Percentiles rank a stretch among this genome's conserved stretches.
Conservation (phyloP, 768 basidiomycete genomes). For the Kwoniella bestiolae region DNA sequence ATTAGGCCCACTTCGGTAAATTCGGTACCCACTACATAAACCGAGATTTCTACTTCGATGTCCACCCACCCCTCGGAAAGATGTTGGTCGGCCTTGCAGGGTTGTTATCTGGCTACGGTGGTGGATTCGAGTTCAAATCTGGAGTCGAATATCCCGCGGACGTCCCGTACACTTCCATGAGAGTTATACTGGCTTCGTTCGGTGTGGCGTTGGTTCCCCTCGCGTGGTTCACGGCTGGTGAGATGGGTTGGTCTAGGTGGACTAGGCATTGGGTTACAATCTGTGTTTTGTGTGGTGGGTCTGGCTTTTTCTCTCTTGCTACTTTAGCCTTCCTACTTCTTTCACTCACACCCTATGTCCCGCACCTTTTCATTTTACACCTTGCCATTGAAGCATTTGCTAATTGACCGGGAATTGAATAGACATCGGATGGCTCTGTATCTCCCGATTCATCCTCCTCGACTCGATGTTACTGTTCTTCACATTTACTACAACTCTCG, state of each 20-base stretch:
- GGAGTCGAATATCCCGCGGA: conserved; percentile 78
- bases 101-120: conserved; percentile 86
- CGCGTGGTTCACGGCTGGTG: conserved; percentile 94
- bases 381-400: not conserved
- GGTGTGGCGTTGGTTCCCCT: conserved; percentile 95
- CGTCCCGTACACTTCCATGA: conserved; percentile 93
- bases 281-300: conserved; percentile 88
- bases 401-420: not conserved
- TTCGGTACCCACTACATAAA: conserved; percentile 98
- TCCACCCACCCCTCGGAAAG: conserved; percentile 97
- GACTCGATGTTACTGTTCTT: conserved; percentile 99
- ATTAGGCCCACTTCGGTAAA: conserved; percentile 92
- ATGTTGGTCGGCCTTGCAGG: conserved; percentile 97
- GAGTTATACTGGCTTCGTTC: conserved; percentile 90
- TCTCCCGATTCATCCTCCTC: conserved; percentile 94
- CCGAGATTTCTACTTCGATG: conserved; percentile 98
- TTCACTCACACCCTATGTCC: too few species aligned
- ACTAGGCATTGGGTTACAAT: conserved; percentile 89
- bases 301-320: not conserved
- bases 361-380: not conserved
- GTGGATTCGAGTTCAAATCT: conserved; percentile 90
- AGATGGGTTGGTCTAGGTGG: conserved; percentile 86
- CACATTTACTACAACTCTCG: conserved; percentile 95
- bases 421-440: conserved; percentile 97
- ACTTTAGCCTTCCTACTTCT: too few species aligned